These are phyloP conservation scores for Cryptococcus amylolentus DNA, from an alignment of 1,284 basidiomycete genomes.

Conservation along the genomic window DNA sequence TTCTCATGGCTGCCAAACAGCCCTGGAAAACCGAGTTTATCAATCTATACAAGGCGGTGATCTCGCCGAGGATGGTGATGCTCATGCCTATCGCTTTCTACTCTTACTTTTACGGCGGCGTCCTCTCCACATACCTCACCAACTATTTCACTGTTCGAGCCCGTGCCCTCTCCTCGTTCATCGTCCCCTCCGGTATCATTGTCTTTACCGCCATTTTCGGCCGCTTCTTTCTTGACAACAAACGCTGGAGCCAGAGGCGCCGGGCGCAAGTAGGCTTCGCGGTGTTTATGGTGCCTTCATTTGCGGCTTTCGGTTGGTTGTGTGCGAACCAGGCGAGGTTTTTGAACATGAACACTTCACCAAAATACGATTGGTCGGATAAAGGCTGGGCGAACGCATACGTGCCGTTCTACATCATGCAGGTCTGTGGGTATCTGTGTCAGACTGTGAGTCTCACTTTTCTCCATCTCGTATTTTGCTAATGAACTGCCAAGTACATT, in stretches of 20 bases:
- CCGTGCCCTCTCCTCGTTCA: constrained; percentile 27
- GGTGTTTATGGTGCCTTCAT: constrained; percentile 12
- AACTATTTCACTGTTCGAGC: constrained; percentile 31
- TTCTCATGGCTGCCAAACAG: constrained; percentile 17
- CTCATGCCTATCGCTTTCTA: constrained; percentile 25
- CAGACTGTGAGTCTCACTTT: constrained; percentile 10
- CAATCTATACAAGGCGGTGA: constrained; percentile 10
- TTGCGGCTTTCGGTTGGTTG: constrained; percentile 21
- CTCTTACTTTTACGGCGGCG: constrained; percentile 26
- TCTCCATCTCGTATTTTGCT: not conserved
- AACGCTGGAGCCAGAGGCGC: constrained; percentile 6
- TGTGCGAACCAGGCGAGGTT: constrained; percentile 12
- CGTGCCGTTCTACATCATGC: constrained; percentile 20
- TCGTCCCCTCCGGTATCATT: constrained; percentile 9
- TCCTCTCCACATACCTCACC: constrained; percentile 29
- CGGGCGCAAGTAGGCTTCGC: constrained; percentile 10
- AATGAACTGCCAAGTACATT: constrained; percentile 1
- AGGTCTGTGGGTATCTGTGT: constrained; percentile 17
- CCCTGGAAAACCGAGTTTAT: constrained; percentile 21
- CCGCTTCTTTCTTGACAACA: constrained; percentile 10
- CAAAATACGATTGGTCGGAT: constrained; percentile 24
- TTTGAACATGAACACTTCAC: not conserved
- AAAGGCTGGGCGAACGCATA: constrained; percentile 24
- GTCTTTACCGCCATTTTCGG: constrained; percentile 7
- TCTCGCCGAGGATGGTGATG: constrained; percentile 10